These are phyloP conservation scores for Candida gigantensis DNA, from an alignment of 1,139 yeast genomes.

Conservation along the genomic window DNA sequence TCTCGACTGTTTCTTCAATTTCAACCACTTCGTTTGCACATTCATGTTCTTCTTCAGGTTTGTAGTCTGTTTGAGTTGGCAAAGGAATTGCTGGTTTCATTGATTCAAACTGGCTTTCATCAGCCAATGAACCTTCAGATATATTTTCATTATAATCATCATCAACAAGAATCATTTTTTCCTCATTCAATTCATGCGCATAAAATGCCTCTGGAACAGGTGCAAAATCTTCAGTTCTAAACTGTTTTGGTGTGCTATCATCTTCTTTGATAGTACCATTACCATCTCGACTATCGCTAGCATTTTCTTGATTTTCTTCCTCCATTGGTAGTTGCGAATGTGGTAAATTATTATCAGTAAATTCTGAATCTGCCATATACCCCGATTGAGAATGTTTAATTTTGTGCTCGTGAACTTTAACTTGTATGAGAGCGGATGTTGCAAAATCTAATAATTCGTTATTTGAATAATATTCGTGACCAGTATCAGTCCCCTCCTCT, in stretches of 20 bases:
- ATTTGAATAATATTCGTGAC: slow-evolving; percentile 11
- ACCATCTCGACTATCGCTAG: neutral
- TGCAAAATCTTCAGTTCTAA: slow-evolving; percentile 14
- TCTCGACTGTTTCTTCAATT: slow-evolving; percentile 4
- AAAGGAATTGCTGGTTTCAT: slow-evolving; percentile 10
- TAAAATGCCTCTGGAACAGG: slow-evolving; percentile 24
- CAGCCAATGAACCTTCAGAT: slow-evolving; percentile 33
- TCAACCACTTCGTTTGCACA: too few relatives aligned
- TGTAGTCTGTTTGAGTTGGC: slow-evolving; percentile 12
- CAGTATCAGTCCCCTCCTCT: slow-evolving; percentile 15
- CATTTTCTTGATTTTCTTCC: slow-evolving; percentile 1
- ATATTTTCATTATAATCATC: slow-evolving; percentile 20
- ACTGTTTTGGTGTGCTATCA: neutral
- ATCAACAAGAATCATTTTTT: slow-evolving; percentile 9
- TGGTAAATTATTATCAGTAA: slow-evolving; percentile 16
- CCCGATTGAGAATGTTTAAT: slow-evolving; percentile 15
- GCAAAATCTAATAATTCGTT: slow-evolving; percentile 17
- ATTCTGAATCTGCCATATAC: slow-evolving; percentile 24
- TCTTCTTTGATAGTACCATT: slow-evolving; percentile 4
- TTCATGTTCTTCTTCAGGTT: slow-evolving; percentile 8
- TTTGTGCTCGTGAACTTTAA: slow-evolving; percentile 9
- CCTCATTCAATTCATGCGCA: slow-evolving; percentile 12
- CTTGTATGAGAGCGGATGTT: slow-evolving; percentile 15
- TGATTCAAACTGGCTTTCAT: slow-evolving; percentile 19
- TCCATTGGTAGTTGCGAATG: slow-evolving; percentile 7